Evolutionary conservation across 352 stramenopile genomes (phyloP).

Genomic region (Aphanomyces stellatus): DNA sequence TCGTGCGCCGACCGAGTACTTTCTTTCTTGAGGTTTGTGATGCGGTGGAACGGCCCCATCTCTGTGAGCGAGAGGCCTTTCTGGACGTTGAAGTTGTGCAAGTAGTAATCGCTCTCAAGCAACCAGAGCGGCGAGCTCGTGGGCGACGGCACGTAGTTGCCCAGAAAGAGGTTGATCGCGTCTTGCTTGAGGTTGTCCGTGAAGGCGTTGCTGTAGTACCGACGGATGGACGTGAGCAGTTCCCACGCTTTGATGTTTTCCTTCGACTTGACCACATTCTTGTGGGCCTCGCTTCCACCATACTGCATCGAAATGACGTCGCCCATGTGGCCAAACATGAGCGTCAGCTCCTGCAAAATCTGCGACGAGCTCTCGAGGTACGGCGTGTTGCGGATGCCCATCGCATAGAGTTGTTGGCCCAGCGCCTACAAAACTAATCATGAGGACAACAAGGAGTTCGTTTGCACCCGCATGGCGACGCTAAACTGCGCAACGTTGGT

Average conservation of each 20-base stretch:
- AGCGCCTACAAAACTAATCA: slow-evolving; percentile 53
- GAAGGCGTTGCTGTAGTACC: slow-evolving; percentile 99
- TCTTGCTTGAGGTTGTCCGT: slow-evolving; percentile 98
- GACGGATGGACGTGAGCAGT: slow-evolving; percentile 96
- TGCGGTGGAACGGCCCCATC: slow-evolving; percentile 18
- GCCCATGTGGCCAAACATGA: slow-evolving; percentile 97
- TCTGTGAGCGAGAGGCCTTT: not conserved
- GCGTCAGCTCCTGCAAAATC: slow-evolving; percentile 94
- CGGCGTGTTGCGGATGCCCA: slow-evolving; percentile 91
- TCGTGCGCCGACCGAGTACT: not conserved
- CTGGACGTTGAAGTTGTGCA: slow-evolving; percentile 84
- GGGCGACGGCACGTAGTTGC: slow-evolving; percentile 78
- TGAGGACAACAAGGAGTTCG: too few relatives aligned
- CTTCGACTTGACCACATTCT: slow-evolving; percentile 93
- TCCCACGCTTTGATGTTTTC: slow-evolving; percentile 93
- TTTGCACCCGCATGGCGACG: slow-evolving; percentile 56
- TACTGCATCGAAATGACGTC: slow-evolving; percentile 99
- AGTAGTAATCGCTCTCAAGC: slow-evolving; percentile 84
- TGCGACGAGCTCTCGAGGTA: slow-evolving; percentile 82
- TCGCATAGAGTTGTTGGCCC: slow-evolving; percentile 93
- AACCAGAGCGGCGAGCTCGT: slow-evolving; percentile 67
- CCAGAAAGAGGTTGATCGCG: slow-evolving; percentile 99
- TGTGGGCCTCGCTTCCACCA: slow-evolving; percentile 97
- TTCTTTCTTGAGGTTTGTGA: not conserved
- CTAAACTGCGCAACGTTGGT: slow-evolving; percentile 85